Percentiles rank a stretch among this genome's conserved stretches.
phyloP scores from a whole-genome alignment of 2,329 filamentous ascomycete species.

The Alternaria viburni region DNA sequence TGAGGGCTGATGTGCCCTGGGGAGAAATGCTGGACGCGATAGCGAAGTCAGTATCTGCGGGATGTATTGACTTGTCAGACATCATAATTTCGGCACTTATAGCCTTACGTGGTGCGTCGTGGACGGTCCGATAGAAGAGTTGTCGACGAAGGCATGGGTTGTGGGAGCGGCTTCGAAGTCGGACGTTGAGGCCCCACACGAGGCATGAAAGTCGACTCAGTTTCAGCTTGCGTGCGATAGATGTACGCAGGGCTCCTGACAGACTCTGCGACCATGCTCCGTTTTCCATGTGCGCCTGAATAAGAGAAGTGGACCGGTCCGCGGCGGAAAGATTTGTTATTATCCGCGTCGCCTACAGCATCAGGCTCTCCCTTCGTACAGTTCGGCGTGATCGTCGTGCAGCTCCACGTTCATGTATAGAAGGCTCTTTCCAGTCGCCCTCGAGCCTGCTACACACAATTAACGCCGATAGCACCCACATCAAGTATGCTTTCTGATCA shows the following conservation, averaged over 20 bases:
- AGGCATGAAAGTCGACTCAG: constrained; percentile 1
- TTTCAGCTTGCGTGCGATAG: neutral
- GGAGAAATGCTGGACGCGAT: neutral
- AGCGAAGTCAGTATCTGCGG: neutral
- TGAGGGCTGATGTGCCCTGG: neutral
- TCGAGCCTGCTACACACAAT: neutral
- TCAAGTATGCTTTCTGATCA: neutral
- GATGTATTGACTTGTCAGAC: neutral
- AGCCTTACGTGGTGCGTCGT: neutral
- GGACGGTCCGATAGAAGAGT: constrained; percentile 2
- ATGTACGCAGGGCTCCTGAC: neutral
- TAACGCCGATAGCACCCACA: neutral
- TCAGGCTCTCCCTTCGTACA: neutral
- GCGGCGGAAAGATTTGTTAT: neutral
- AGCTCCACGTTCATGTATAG: neutral
- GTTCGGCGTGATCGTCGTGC: neutral
- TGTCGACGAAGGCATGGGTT: neutral
- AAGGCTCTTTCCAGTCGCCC: neutral
- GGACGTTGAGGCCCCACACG: neutral
- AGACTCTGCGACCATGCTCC: neutral
- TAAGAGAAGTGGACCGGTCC: neutral
- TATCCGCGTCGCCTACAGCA: neutral
- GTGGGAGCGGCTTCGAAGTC: neutral
- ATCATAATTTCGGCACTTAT: neutral
- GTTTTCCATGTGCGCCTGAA: neutral